Conservation (phyloP, 257 asterid species). For the Leptodermis oblonga region DNA sequence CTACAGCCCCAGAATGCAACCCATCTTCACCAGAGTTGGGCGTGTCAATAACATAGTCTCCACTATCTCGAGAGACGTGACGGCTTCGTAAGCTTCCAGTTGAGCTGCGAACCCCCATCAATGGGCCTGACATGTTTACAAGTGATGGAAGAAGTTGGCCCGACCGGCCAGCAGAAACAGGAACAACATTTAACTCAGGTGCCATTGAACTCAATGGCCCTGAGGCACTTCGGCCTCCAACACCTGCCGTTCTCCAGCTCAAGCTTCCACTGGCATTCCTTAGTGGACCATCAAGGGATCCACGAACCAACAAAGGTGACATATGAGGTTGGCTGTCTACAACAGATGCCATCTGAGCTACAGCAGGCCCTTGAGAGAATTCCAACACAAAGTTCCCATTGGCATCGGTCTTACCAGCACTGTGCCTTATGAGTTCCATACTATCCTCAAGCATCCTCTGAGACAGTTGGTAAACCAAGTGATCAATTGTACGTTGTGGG, state of each 20-base stretch:
- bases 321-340: slow-evolving; percentile 94
- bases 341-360: slow-evolving; percentile 66
- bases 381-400: slow-evolving; percentile 72
- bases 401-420: slow-evolving; percentile 64
- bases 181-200: slow-evolving; percentile 83
- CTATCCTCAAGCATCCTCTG: slow-evolving; percentile 98
- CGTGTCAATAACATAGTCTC: slow-evolving; percentile 90
- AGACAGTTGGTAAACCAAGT: slow-evolving; percentile 97
- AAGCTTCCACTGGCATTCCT: slow-evolving; percentile 94
- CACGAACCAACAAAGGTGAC: slow-evolving; percentile 97
- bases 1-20: slow-evolving; percentile 58
- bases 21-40: slow-evolving; percentile 97
- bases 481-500: slow-evolving; percentile 97
- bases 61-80: slow-evolving; percentile 96
- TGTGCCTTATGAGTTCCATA: slow-evolving; percentile 64
- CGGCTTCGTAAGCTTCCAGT: slow-evolving; percentile 98
- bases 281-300: slow-evolving; percentile 94
- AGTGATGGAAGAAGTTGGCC: slow-evolving; percentile 95
- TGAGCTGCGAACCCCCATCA: slow-evolving; percentile 93
- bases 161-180: slow-evolving; percentile 84
- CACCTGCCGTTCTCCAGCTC: slow-evolving; percentile 98
- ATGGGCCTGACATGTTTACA: slow-evolving; percentile 98
- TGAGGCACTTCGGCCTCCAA: slow-evolving; percentile 96
- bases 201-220: slow-evolving; percentile 97
- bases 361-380: slow-evolving; percentile 89